Percentiles rank a stretch among this genome's conserved stretches.
Conservation (phyloP, 805 yeast species). For the Metschnikowia cerradonensis region DNA sequence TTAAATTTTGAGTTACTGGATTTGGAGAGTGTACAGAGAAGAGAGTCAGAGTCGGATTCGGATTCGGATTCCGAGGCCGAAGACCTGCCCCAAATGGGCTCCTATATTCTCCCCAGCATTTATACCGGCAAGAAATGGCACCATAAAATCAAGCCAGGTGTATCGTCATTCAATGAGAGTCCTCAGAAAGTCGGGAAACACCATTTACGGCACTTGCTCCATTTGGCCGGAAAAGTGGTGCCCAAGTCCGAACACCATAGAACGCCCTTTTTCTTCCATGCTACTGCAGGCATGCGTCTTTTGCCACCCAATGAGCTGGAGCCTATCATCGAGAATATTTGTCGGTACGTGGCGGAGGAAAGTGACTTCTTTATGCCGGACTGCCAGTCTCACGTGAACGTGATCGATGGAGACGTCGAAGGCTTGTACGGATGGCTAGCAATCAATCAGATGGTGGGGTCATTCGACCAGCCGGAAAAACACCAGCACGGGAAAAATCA, state of each 20-base stretch:
- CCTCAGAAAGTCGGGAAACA: slow-evolving; percentile 51
- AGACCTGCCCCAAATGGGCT: not conserved
- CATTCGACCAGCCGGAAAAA: slow-evolving; percentile 34
- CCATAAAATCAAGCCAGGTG: slow-evolving; percentile 50
- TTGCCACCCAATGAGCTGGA: slow-evolving; percentile 50
- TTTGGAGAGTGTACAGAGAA: too few species aligned
- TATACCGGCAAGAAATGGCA: slow-evolving; percentile 43
- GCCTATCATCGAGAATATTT: slow-evolving; percentile 43
- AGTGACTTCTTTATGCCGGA: slow-evolving; percentile 57
- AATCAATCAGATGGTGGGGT: slow-evolving; percentile 50
- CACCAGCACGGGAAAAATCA: slow-evolving; percentile 43
- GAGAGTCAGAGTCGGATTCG: slow-evolving; percentile 1
- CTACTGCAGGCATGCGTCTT: slow-evolving; percentile 66
- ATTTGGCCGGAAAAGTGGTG: slow-evolving; percentile 45
- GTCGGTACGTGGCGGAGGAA: slow-evolving; percentile 44
- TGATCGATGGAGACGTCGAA: slow-evolving; percentile 62
- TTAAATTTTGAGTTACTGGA: too few species aligned
- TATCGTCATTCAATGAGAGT: slow-evolving; percentile 45
- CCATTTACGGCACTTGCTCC: slow-evolving; percentile 48
- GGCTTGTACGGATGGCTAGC: slow-evolving; percentile 69
- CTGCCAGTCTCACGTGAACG: slow-evolving; percentile 54
- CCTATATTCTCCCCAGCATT: slow-evolving; percentile 25
- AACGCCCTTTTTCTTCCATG: slow-evolving; percentile 66
- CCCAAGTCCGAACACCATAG: slow-evolving; percentile 58
- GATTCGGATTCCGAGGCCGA: slow-evolving; percentile 12